Evolutionary conservation across 345 rosid species (phyloP), one percentile per base, ranked within the genome.

Genomic region (Pugionium cornutum): DNA sequence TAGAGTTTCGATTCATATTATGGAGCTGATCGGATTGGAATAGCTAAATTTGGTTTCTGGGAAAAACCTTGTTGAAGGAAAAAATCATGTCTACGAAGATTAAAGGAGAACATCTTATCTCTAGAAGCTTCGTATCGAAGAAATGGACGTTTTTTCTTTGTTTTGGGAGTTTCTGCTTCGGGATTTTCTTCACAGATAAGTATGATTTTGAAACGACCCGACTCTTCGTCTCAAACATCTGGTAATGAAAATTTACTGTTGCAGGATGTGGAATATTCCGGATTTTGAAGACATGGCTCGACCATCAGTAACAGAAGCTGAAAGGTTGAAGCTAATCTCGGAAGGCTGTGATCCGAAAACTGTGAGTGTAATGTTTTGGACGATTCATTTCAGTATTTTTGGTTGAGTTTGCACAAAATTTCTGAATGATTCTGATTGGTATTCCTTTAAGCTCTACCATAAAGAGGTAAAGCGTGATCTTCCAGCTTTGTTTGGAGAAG

Each of bases 91-190:
- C 89, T 62, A 62, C 71, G 59, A 92, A 87, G 79, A 82, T 79
- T 75, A 85, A 79, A 83, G 87, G 86, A 76, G 98, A 86, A 64
- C 77, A 58, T 64, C 42, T 52, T 41, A 6, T 73, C 69, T 64
- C 75, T 32, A 83, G 72, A 72, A 83, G 64, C 75, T 73, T 61
- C 31, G 59, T 89, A 25, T 80, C 98, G 2, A 85, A 76, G 58
- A 92, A 75, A 79, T 88, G 95, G 96, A 80, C 89, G 6, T 69
- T 86, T 64, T 53, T 88, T 53, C 83, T 92, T 67, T 89, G 98
- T 53, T 62, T 88, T 51, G 84, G 80, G 9, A 78, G 92, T 68
- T 92, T 92, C 85, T 89, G 86, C 75, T 84, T 84, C 45, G 98
- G 97, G 7, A 79, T 89, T 69, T 75, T 92, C 80, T 85, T 89